Base-by-base conservation (phyloP, 1,284 basidiomycete species). In the Vanrija sp. region DNA sequence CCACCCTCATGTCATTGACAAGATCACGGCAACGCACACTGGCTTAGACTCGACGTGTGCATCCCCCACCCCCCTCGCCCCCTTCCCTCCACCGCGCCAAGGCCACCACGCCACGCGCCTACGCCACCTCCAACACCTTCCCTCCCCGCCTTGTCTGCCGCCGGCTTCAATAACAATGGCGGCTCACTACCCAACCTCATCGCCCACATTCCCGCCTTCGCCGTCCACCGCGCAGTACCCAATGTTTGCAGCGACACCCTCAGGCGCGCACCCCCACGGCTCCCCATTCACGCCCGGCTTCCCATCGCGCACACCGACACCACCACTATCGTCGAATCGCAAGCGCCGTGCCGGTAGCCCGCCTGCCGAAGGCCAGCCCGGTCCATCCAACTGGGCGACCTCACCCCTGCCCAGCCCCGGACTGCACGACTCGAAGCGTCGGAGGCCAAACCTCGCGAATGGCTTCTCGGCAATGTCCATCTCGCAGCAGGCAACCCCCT, bases 401-500 rank as follows among this genome's bases (percentile, higher is more conserved):
- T 31, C 31, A 4, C 12, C 31, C 31, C 12, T 14, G 9, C 2
- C 12, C 31, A 31, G 31, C 12, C n/a, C 38, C 10, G n/a, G 38
- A n/a, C 31, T 31, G 14, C 47, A 37, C 19, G 53, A 59, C 3
- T 18, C 41, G 14, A 74, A 74, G 56, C 62, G 69, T 2, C 51
- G 63, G 6, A 55, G 69, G 38, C 68, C 68, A 0, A 72, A 74
- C 45, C 57, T 74, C 9, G 54, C 64, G 3, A 64, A 67, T 47
- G 71, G 69, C 4, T 72, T 74, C 52, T 61, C 60, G 12, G 57
- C 66, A 35, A 59, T 72, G 43, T 68, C 65, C 9, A 61, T 67
- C 43, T 57, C 55, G 1, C 59, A 51, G 18, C 41, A 25, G 10
- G 23, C 39, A 9, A 41, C 37, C 16, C 38, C 25, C 6, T 27